phyloP scores from a whole-genome alignment of 73 alveolate species.

The Paramecium octaurelia region DNA sequence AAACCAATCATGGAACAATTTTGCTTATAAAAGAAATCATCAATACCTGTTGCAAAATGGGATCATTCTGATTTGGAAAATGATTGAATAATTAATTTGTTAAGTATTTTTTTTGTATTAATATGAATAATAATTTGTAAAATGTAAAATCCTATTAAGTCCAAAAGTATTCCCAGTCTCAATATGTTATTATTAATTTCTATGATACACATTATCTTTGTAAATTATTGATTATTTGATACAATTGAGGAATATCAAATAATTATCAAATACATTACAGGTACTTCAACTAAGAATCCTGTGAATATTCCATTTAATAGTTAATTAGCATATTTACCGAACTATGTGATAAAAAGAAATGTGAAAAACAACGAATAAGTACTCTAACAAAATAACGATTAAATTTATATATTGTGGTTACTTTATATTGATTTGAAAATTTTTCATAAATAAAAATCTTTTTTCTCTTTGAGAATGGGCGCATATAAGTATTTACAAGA shows the following conservation, averaged over 20 bases:
- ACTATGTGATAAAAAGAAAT: background rate
- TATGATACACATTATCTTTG: background rate
- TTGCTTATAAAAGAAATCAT: background rate
- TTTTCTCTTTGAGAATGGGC: conserved; percentile 74
- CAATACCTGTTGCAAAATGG: background rate
- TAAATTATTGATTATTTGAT: too few species aligned
- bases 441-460: conserved; percentile 40
- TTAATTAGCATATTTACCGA: background rate
- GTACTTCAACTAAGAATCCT: background rate
- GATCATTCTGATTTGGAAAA: background rate
- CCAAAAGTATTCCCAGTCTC: background rate
- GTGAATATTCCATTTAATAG: background rate
- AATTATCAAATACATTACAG: background rate
- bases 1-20: background rate
- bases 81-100: background rate
- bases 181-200: background rate
- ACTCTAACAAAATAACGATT: background rate
- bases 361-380: background rate
- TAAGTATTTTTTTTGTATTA: background rate
- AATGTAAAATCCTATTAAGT: too few species aligned
- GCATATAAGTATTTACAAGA: conserved; percentile 98
- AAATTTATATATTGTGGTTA: conserved; percentile 13
- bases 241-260: too few species aligned
- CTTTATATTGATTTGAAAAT: conserved; percentile 36
- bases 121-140: background rate